phyloP scores from a whole-genome alignment of 768 basidiomycete genomes.

The Tricholoma matsutake region DNA sequence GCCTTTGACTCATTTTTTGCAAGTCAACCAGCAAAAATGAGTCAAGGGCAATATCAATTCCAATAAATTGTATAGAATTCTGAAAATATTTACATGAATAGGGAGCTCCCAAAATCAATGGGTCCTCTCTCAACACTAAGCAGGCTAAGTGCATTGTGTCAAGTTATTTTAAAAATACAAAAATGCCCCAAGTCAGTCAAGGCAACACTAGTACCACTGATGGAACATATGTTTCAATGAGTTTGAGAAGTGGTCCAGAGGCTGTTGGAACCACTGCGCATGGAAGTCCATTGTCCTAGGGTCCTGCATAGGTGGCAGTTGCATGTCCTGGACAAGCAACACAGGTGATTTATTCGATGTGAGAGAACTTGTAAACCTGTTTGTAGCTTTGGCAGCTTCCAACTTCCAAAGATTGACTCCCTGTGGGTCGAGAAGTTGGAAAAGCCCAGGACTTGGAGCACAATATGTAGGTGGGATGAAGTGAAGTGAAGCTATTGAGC shows the following conservation, averaged over 20 bases:
- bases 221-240: constrained; percentile 59
- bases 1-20: too few species aligned
- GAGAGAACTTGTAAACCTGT: constrained; percentile 2
- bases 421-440: constrained; percentile 46
- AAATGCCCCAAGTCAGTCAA: too few species aligned
- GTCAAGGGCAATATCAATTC: too few species aligned
- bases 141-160: too few species aligned
- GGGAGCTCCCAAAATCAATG: too few species aligned
- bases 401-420: constrained; percentile 66
- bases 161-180: too few species aligned
- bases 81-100: too few species aligned
- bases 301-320: constrained; percentile 2
- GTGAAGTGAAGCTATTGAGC: constrained; percentile 4
- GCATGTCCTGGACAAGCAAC: constrained; percentile 17
- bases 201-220: too few species aligned
- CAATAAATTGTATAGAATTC: too few species aligned
- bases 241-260: constrained; percentile 75
- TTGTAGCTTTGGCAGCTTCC: constrained; percentile 20
- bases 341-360: constrained; percentile 9
- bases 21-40: too few species aligned
- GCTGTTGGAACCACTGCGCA: constrained; percentile 76
- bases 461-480: constrained; percentile 4
- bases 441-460: constrained; percentile 12
- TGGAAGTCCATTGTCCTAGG: constrained; percentile 38
- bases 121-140: too few species aligned